Evolutionary conservation across 2,329 filamentous ascomycete genomes (phyloP), one percentile per base, ranked within the genome.

Genomic region (Claviceps monticola): DNA sequence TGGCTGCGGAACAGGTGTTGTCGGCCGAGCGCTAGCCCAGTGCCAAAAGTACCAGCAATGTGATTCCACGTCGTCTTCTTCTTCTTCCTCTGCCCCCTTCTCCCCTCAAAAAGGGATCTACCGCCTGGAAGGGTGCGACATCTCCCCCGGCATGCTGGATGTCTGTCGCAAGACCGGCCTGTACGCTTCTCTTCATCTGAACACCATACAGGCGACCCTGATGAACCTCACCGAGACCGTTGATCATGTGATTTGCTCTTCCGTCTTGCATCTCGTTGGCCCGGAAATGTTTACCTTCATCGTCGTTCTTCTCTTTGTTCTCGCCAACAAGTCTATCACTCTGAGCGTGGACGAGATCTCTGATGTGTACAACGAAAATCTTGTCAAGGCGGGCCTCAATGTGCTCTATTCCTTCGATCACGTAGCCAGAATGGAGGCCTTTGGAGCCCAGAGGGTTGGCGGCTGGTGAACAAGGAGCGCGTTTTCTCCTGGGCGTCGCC

Each of bases 311-410:
- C 29, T 34, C 41, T 50, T 50, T 16, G 16, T 44, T 9, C 13
- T 23, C 29, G 48, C 41, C 13, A 21, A 50, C 13, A 50, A 36
- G 6, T 50, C 48, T 14, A 50, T 50, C 48, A 50, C 48, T 19
- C n/a, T 50, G n/a, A 44, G 17, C 5, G n/a, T 50, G 7, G 48
- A 50, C 11, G 48, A 45, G 41, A 44, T 44, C 11, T 14, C 48
- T 5, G 41, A 45, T 5, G n/a, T 1, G 5, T 49, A 42, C 38
- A 49, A 49, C 9, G 19, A n/a, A 2, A 21, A n/a, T 2, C 16
- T 49, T 2, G 23, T 16, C 21, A 14, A 36, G 19, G 14, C 4
- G 5, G 48, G 48, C 7, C 1, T 8, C 3, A 3, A 38, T 1
- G 5, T 16, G 2, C 13, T 38, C 19, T 8, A n/a, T 5, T 21